Percentiles rank a stretch among this genome's conserved stretches.
Conservation (phyloP, 768 basidiomycete species). For the Coprinellus micaceus region DNA sequence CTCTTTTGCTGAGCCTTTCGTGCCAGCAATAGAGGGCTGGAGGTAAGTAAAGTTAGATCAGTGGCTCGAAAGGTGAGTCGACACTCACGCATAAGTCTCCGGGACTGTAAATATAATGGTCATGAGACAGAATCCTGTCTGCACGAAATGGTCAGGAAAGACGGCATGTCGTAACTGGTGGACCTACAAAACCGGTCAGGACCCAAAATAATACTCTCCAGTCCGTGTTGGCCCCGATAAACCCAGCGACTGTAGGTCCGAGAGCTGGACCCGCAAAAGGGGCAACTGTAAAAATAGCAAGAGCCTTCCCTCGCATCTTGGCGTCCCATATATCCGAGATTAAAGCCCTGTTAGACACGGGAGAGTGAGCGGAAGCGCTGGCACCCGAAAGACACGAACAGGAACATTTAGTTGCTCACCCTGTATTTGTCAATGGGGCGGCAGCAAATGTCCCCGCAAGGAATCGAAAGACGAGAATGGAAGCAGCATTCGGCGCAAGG, state of each 20-base stretch:
- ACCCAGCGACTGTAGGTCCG: conserved; percentile 53
- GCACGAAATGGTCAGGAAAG: not conserved
- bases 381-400: not conserved
- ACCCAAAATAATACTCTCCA: conserved; percentile 75
- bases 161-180: not conserved
- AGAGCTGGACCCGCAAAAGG: conserved; percentile 67
- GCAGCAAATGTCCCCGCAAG: conserved; percentile 69
- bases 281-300: conserved; percentile 59
- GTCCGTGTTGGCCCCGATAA: conserved; percentile 39
- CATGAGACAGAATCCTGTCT: conserved; percentile 49
- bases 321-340: conserved; percentile 65
- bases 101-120: conserved; percentile 53
- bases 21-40: conserved; percentile 54
- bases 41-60: too few relatives aligned
- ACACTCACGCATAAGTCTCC: conserved; percentile 61
- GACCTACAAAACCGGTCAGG: conserved; percentile 51
- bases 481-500: conserved; percentile 54
- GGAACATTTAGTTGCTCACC: conserved; percentile 44
- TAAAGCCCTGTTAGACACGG: conserved; percentile 34
- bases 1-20: conserved; percentile 47
- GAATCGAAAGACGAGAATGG: conserved; percentile 67
- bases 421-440: conserved; percentile 65
- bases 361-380: conserved; percentile 2
- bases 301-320: conserved; percentile 56
- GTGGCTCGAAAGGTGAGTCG: too few relatives aligned